These are phyloP conservation scores for Tuber brumale DNA, from an alignment of 495 filamentous ascomycete species.

Conservation along the genomic window DNA sequence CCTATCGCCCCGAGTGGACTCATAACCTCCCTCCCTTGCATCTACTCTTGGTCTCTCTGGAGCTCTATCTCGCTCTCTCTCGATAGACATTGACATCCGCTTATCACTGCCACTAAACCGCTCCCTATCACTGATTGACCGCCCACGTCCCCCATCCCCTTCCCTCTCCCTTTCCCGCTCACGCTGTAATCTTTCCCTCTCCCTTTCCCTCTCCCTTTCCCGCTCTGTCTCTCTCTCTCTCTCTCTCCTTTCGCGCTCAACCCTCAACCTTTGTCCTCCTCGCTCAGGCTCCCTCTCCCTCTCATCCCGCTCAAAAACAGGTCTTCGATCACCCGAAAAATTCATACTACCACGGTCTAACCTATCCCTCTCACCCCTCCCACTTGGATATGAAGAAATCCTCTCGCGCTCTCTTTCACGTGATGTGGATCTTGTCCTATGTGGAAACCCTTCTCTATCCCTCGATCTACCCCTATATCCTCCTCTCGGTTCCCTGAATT, in stretches of 20 bases:
- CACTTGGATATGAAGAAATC: slow-evolving; percentile 16
- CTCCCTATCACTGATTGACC: not conserved
- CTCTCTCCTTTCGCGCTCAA: slow-evolving; percentile 11
- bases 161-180: slow-evolving; percentile 14
- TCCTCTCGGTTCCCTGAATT: slow-evolving; percentile 35
- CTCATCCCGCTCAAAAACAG: slow-evolving; percentile 36
- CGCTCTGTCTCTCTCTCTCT: slow-evolving; percentile 25
- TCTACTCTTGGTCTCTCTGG: slow-evolving; percentile 24
- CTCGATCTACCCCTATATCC: slow-evolving; percentile 35
- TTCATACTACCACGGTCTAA: slow-evolving; percentile 23
- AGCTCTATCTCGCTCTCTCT: slow-evolving; percentile 9
- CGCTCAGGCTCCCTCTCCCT: slow-evolving; percentile 20
- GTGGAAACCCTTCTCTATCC: slow-evolving; percentile 27
- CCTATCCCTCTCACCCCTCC: slow-evolving; percentile 34
- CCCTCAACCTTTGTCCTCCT: slow-evolving; percentile 14
- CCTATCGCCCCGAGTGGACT: slow-evolving; percentile 35
- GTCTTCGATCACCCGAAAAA: slow-evolving; percentile 34
- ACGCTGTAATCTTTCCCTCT: slow-evolving; percentile 13
- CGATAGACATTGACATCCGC: not conserved
- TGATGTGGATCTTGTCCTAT: slow-evolving; percentile 36
- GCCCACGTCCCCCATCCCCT: not conserved
- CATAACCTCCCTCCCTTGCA: slow-evolving; percentile 32
- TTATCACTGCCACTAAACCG: not conserved
- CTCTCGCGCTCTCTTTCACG: slow-evolving; percentile 33
- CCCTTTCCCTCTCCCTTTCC: slow-evolving; percentile 17